phyloP scores from a whole-genome alignment of 768 basidiomycete genomes.

The Boletus bicolor region DNA sequence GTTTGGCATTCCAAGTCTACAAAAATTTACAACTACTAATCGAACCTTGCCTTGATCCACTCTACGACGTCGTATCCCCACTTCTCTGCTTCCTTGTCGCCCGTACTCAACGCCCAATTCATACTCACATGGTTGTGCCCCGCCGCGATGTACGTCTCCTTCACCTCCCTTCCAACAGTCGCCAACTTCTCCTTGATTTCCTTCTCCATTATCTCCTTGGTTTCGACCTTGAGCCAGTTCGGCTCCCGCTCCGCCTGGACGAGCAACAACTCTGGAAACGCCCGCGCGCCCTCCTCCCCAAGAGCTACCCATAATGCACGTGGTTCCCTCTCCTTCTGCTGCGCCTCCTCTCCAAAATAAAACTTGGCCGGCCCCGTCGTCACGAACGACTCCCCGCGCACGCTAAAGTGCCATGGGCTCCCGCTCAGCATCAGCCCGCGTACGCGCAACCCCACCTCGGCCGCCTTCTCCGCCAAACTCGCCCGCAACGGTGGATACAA shows the following conservation, averaged over 20 bases:
- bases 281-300: conserved; percentile 32
- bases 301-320: conserved; percentile 39
- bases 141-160: conserved; percentile 36
- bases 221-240: conserved; percentile 36
- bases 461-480: conserved; percentile 30
- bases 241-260: conserved; percentile 56
- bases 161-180: conserved; percentile 14
- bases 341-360: conserved; percentile 40
- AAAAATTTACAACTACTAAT: background rate
- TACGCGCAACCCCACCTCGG: conserved; percentile 28
- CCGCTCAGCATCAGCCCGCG: conserved; percentile 46
- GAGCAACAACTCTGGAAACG: conserved; percentile 47
- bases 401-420: conserved; percentile 41
- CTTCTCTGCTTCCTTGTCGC: conserved; percentile 57
- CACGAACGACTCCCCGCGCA: conserved; percentile 25
- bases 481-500: conserved; percentile 31
- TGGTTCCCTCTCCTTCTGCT: conserved; percentile 40
- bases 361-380: conserved; percentile 22
- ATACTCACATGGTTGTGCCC: conserved; percentile 67
- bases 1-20: conserved; percentile 4
- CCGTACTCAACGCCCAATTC: conserved; percentile 46
- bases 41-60: conserved; percentile 31
- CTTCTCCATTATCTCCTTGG: conserved; percentile 37
- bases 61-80: conserved; percentile 51
- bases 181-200: conserved; percentile 38